These are phyloP conservation scores for Castanea crenata DNA, from an alignment of 306 rosid species.

Conservation along the genomic window DNA sequence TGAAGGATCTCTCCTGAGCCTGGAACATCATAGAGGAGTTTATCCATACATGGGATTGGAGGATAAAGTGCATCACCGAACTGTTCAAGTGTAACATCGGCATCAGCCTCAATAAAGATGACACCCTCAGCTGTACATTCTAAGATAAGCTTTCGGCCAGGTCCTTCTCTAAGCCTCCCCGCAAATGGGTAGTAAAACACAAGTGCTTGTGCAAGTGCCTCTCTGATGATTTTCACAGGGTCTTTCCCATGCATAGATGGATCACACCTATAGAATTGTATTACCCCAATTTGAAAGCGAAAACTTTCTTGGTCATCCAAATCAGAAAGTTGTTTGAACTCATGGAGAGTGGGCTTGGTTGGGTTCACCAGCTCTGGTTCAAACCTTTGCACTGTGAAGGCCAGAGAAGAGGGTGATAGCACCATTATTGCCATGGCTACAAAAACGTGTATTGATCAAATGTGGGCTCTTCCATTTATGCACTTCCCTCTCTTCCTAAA, in stretches of 20 bases:
- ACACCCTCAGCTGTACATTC: too few relatives aligned
- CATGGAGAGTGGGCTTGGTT: slow-evolving; percentile 25
- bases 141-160: slow-evolving; percentile 15
- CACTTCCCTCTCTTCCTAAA: too few relatives aligned
- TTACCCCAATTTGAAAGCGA: slow-evolving; percentile 35
- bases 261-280: slow-evolving; percentile 29
- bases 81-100: too few relatives aligned
- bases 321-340: slow-evolving; percentile 34
- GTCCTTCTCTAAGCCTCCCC: slow-evolving; percentile 34
- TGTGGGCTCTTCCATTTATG: too few relatives aligned
- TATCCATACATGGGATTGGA: too few relatives aligned
- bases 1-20: too few relatives aligned
- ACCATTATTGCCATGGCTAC: neutral
- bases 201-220: slow-evolving; percentile 28
- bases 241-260: slow-evolving; percentile 31
- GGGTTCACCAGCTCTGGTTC: slow-evolving; percentile 29
- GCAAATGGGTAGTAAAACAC: slow-evolving; percentile 42
- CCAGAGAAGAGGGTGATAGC: neutral
- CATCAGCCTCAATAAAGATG: too few relatives aligned
- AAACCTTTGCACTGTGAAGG: slow-evolving; percentile 19
- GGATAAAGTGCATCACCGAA: too few relatives aligned
- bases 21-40: too few relatives aligned
- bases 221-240: slow-evolving; percentile 23
- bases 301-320: slow-evolving; percentile 39
- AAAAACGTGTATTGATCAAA: too few relatives aligned